Conservation (phyloP, 139 green algal species). For the Picochlorum sp. region DNA sequence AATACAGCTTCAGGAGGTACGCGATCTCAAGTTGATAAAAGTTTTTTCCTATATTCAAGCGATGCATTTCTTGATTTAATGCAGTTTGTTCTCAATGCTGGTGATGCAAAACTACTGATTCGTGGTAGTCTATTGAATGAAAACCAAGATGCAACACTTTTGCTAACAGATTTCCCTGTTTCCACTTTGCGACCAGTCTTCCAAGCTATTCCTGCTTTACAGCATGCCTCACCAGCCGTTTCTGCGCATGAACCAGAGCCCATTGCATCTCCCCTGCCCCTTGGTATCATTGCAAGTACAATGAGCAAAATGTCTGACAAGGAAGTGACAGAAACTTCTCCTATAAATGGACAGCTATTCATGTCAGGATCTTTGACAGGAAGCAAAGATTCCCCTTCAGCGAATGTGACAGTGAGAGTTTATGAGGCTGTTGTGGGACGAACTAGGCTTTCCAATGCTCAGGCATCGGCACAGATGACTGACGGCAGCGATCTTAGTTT, state of each 20-base stretch:
- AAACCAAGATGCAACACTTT: conserved; percentile 64
- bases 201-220: conserved; percentile 48
- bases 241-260: conserved; percentile 9
- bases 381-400: conserved; percentile 27
- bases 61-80: background rate
- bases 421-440: conserved; percentile 65
- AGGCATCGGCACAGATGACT: conserved; percentile 41
- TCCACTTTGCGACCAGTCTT: conserved; percentile 61
- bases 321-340: conserved; percentile 13
- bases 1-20: conserved; percentile 64
- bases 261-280: conserved; percentile 16
- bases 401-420: conserved; percentile 50
- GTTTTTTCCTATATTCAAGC: conserved; percentile 14
- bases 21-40: background rate
- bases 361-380: conserved; percentile 52
- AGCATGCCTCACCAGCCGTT: conserved; percentile 44
- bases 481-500: conserved; percentile 37
- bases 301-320: conserved; percentile 1
- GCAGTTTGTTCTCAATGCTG: conserved; percentile 26
- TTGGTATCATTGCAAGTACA: conserved; percentile 17
- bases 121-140: conserved; percentile 56
- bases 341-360: conserved; percentile 73
- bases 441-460: conserved; percentile 45
- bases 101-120: conserved; percentile 34
- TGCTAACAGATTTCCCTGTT: conserved; percentile 72